phyloP scores from a whole-genome alignment of 2,329 filamentous ascomycete genomes.

The Trichoderma koningiopsis region DNA sequence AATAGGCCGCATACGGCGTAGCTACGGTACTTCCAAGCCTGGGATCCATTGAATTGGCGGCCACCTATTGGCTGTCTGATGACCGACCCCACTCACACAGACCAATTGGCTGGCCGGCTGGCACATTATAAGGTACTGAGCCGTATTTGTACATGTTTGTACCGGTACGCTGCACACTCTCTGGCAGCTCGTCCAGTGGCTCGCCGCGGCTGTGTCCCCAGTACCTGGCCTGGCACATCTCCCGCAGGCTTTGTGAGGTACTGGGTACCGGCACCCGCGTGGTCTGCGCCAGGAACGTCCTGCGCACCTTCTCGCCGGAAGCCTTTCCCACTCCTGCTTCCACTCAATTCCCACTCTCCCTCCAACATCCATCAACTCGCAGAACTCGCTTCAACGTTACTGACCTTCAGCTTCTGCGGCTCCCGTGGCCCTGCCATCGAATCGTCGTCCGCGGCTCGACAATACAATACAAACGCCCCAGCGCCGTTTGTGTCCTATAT shows the following conservation, averaged over 20 bases:
- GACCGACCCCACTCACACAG: background rate
- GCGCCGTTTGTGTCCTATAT: constrained; percentile 17
- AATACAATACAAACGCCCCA: background rate
- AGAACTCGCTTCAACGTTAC: background rate
- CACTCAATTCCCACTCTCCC: constrained; percentile 28
- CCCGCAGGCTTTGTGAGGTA: background rate
- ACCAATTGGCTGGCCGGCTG: constrained; percentile 25
- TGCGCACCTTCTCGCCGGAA: constrained; percentile 33
- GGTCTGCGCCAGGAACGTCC: constrained; percentile 30
- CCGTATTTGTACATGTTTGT: too few relatives aligned
- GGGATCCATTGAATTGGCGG: background rate
- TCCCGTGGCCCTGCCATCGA: constrained; percentile 6
- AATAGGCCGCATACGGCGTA: constrained; percentile 21
- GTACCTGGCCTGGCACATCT: background rate
- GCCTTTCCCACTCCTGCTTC: constrained; percentile 31
- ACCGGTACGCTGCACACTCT: constrained; percentile 1
- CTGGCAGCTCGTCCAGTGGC: too few relatives aligned
- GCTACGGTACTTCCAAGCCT: constrained; percentile 23
- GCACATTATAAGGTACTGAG: too few relatives aligned
- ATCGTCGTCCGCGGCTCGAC: background rate
- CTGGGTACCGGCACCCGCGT: background rate
- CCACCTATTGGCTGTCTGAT: constrained; percentile 5
- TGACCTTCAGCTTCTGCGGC: constrained; percentile 13
- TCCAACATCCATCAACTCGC: too few relatives aligned
- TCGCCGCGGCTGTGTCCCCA: too few relatives aligned